Evolutionary conservation across 192 early-diverging fungal species (phyloP), one percentile per base, ranked within the genome.

Genomic region (Podochytrium sp.): DNA sequence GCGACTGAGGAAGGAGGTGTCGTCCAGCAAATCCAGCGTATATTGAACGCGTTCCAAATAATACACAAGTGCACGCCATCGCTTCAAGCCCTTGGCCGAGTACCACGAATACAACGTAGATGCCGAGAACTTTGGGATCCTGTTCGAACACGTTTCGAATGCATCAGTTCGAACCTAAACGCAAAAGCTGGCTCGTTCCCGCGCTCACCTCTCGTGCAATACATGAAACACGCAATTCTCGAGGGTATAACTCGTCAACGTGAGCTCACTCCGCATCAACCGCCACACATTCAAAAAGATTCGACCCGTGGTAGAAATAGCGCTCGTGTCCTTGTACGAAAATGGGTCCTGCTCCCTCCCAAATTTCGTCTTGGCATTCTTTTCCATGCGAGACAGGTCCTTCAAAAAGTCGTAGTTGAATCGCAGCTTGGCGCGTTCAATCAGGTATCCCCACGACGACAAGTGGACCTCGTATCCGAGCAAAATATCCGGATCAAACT

Each of bases 261-360:
- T 88, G 12, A 96, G 72, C 73, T 96, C 93, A 33, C 79, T 70
- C n/a, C 89, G 79, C 83, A 98, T 89, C 37, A 96, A 70, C 37
- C 94, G 76, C 96, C 96, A 98, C 27, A 95, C 80, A 79, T 96
- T 97, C 14, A 98, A 77, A 55, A 95, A 84, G 71, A 94, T 91
- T 2, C 95, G 85, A 20, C 95, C 95, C 34, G 76, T 61, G 4
- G 92, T 66, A 34, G 82, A 82, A n/a, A 95, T 75, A 0, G 84
- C 74, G 2, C 92, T 87, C 16, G 90, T 78, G 53, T 92, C 89
- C 42, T 79, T 82, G 64, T 83, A 83, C 1, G 89, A 85, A 89
- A 89, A 92, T 27, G 65, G 71, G 51, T 86, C 78, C 49, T 83
- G 70, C 27, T 82, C 81, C 30, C 74, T 27, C 12, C 76, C 79